Conservation (phyloP, 768 basidiomycete genomes). For the Austroboletus festivus region DNA sequence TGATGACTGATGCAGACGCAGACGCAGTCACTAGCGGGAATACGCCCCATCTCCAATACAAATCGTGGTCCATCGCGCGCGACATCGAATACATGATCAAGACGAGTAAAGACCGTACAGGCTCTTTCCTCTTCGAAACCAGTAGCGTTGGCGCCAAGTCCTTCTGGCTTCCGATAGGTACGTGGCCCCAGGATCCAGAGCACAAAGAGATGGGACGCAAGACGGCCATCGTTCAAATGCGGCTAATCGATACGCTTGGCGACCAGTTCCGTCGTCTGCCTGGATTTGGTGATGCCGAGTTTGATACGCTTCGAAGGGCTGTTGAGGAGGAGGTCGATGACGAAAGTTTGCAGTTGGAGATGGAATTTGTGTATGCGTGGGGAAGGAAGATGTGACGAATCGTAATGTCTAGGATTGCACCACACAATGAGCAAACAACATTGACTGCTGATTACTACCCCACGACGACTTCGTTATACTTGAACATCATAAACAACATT, state of each 20-base stretch:
- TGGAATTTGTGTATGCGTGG: conserved; percentile 3
- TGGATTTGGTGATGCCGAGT: neutral
- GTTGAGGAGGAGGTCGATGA: neutral
- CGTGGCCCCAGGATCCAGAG: conserved; percentile 4
- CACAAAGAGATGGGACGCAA: conserved; percentile 4
- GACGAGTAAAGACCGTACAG: neutral
- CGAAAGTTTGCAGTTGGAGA: conserved; percentile 1
- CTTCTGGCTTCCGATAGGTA: conserved; percentile 5
- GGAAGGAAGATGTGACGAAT: conserved; percentile 1
- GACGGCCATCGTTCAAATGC: conserved; percentile 1
- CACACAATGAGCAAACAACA: too few relatives aligned
- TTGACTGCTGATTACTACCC: too few relatives aligned
- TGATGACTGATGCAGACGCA: too few relatives aligned
- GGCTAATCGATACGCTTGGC: conserved; percentile 3
- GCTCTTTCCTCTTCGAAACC: neutral
- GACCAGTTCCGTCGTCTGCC: conserved; percentile 3
- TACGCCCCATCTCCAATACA: too few relatives aligned
- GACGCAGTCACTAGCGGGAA: too few relatives aligned
- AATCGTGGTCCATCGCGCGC: conserved; percentile 4
- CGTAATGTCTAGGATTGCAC: too few relatives aligned
- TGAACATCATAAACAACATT: too few relatives aligned
- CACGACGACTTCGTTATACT: too few relatives aligned
- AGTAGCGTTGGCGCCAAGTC: neutral
- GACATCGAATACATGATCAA: neutral
- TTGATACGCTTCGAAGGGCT: neutral